Evolutionary conservation across 1,284 basidiomycete species (phyloP).

Genomic region (Naganishia albida): DNA sequence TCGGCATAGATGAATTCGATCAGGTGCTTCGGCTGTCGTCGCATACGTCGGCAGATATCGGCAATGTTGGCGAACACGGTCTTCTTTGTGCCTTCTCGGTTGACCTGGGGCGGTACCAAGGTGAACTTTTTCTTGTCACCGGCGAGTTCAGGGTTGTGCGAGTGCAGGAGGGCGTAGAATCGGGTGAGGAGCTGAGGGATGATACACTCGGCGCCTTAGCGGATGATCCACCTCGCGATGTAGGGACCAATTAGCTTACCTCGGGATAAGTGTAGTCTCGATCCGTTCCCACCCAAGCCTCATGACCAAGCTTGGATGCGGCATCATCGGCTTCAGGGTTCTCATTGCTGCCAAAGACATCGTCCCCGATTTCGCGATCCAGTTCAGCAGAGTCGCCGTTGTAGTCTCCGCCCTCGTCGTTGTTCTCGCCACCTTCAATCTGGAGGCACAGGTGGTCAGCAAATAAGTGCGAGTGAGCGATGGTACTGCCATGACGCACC

Average conservation of each 20-base stretch:
- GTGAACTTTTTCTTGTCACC: slow-evolving; percentile 90
- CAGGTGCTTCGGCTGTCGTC: slow-evolving; percentile 97
- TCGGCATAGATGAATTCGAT: slow-evolving; percentile 97
- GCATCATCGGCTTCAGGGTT: slow-evolving; percentile 62
- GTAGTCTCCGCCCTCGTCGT: slow-evolving; percentile 65
- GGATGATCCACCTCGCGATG: not conserved
- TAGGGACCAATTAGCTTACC: slow-evolving; percentile 57
- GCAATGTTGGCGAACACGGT: slow-evolving; percentile 92
- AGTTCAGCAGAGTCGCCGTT: slow-evolving; percentile 64
- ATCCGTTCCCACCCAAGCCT: slow-evolving; percentile 81
- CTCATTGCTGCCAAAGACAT: slow-evolving; percentile 63
- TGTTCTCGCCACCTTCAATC: slow-evolving; percentile 55
- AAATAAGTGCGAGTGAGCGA: slow-evolving; percentile 29
- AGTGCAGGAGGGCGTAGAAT: slow-evolving; percentile 88
- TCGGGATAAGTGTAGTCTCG: slow-evolving; percentile 94
- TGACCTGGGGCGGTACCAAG: slow-evolving; percentile 93
- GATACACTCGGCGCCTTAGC: slow-evolving; percentile 1
- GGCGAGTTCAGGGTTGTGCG: slow-evolving; percentile 90
- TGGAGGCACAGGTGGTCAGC: slow-evolving; percentile 27
- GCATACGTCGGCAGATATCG: slow-evolving; percentile 99
- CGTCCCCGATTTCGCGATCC: slow-evolving; percentile 79
- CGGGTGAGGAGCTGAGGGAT: slow-evolving; percentile 76
- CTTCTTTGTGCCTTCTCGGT: slow-evolving; percentile 93
- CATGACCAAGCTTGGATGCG: slow-evolving; percentile 54
- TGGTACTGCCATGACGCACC: slow-evolving; percentile 53